A percentile compares a stretch with the other conserved stretches of the same genome.
phyloP scores from a whole-genome alignment of 169 alveolate genomes.

The Perkinsus chesapeaki region DNA sequence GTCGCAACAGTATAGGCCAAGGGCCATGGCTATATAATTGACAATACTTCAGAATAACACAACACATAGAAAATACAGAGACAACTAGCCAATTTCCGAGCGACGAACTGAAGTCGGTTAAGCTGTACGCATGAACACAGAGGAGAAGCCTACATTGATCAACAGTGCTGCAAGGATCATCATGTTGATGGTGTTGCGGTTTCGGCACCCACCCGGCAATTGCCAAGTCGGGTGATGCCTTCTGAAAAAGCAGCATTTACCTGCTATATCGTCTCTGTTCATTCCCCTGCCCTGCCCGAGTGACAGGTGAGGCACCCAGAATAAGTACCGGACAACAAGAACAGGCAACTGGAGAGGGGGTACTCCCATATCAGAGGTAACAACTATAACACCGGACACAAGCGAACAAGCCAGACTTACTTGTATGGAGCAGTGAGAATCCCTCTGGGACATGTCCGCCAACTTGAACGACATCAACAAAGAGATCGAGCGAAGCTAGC shows the following conservation, averaged over 20 bases:
- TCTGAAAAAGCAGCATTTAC: background rate
- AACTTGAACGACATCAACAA: too few relatives aligned
- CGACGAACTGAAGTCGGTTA: too few relatives aligned
- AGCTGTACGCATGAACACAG: too few relatives aligned
- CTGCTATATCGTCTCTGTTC: background rate
- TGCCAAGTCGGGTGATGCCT: background rate
- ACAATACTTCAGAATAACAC: too few relatives aligned
- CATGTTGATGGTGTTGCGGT: background rate
- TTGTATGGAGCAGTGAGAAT: background rate
- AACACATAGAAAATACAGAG: too few relatives aligned
- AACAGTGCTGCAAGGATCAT: too few relatives aligned
- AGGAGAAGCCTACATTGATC: too few relatives aligned
- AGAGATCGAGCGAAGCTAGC: too few relatives aligned
- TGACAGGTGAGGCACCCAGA: background rate
- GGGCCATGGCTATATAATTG: too few relatives aligned
- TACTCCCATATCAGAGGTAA: background rate
- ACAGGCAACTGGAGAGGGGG: background rate
- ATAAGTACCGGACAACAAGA: background rate
- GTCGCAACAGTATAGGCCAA: too few relatives aligned
- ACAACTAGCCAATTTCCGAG: too few relatives aligned
- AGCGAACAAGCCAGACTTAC: background rate
- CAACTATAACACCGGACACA: background rate
- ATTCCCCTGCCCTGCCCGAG: background rate
- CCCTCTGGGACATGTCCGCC: too few relatives aligned
- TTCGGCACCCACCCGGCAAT: slow-evolving; percentile 3